phyloP scores from a whole-genome alignment of 805 yeast species.

The Saturnispora zaruensis region DNA sequence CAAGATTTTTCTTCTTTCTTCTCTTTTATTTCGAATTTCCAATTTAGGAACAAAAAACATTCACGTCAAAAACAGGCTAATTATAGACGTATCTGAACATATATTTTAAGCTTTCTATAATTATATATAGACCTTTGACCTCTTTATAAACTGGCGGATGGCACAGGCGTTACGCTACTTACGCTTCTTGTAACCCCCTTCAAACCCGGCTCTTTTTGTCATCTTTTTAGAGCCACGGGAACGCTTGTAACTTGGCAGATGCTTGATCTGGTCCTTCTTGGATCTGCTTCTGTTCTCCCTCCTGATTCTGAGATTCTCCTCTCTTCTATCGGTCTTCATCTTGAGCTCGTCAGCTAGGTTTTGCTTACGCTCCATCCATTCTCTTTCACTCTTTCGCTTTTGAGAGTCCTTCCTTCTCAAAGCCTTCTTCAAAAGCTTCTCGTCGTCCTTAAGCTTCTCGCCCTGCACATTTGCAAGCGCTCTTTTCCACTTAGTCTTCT shows the following conservation, averaged over 20 bases:
- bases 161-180: conserved; percentile 9
- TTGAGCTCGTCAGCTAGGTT: conserved; percentile 66
- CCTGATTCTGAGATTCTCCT: conserved; percentile 80
- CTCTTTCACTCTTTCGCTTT: conserved; percentile 79
- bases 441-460: conserved; percentile 80
- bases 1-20: neutral
- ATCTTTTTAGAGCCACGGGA: conserved; percentile 23
- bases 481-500: conserved; percentile 77
- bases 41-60: neutral
- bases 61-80: neutral
- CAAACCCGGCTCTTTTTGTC: conserved; percentile 65
- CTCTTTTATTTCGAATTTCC: neutral
- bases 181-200: conserved; percentile 42
- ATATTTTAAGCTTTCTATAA: neutral
- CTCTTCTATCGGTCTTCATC: conserved; percentile 78
- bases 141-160: too few relatives aligned
- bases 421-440: conserved; percentile 76
- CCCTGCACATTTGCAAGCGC: conserved; percentile 87
- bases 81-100: neutral
- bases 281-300: conserved; percentile 78
- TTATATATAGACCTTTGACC: neutral
- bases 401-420: conserved; percentile 72
- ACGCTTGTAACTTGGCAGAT: conserved; percentile 55
- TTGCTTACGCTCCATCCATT: conserved; percentile 88
- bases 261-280: conserved; percentile 63